Base-by-base conservation (phyloP, 371 early-diverging fungal species). In the Mortierella sp. region DNA sequence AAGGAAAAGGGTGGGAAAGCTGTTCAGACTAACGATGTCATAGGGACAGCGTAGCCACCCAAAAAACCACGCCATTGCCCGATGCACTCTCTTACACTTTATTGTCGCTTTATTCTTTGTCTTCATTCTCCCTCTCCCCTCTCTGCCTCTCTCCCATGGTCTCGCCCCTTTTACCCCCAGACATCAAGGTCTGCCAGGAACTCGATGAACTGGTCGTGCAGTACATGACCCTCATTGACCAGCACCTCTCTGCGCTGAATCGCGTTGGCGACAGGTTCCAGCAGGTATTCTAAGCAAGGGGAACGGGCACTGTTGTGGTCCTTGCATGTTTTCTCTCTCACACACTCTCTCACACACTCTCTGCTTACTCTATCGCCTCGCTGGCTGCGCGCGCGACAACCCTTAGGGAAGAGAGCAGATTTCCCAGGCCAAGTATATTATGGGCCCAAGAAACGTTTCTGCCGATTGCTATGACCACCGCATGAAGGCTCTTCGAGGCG, bases 381-480 rank as follows among this genome's bases (percentile, higher is more conserved):
- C n/a, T n/a, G n/a, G 41, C n/a, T 28, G 7, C 39, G 12, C 34
- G 38, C 26, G 2, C 34, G 0, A 38, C 39, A 4, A 19, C 7
- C n/a, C 19, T 9, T 48, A 74, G 76, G 70, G 76, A 24, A 65
- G 66, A 8, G 76, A 74, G 42, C 55, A 54, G 39, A 74, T 74
- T 30, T 68, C 76, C 2, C 62, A 74, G 28, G 76, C 76, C 45
- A 74, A 74, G 64, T 74, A 74, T 23, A 69, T 69, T 38, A 74
- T 74, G 76, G 76, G 76, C 0, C 76, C 76, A 28, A 55, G 50
- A 53, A 74, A 74, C 41, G 76, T 74, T 18, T 74, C 76, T 14
- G 56, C 70, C 34, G 76, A 69, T 30, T 74, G 76, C 38, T 74
- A 74, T 46, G 76, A 74, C 50, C 64, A 56, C 30, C 76, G 76